phyloP scores from a whole-genome alignment of 2,329 filamentous ascomycete genomes.

The Coniochaeta prunicola region DNA sequence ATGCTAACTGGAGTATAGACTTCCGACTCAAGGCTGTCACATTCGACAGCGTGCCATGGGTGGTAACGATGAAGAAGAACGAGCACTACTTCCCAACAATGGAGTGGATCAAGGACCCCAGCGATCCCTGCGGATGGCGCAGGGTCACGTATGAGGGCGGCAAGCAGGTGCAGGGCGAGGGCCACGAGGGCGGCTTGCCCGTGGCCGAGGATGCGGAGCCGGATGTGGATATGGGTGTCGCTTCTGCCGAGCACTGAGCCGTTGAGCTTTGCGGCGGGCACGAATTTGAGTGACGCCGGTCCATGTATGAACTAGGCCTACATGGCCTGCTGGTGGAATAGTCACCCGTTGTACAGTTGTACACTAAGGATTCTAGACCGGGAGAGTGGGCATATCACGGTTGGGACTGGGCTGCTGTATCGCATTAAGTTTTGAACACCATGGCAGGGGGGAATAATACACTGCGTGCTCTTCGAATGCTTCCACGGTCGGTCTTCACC shows the following conservation, averaged over 20 bases:
- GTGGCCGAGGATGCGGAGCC: slow-evolving; percentile 34
- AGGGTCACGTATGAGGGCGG: slow-evolving; percentile 55
- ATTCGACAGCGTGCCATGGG: slow-evolving; percentile 97
- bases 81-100: slow-evolving; percentile 84
- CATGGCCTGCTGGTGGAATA: background rate
- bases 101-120: slow-evolving; percentile 59
- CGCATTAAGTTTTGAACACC: background rate
- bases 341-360: background rate
- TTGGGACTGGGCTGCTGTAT: background rate
- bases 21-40: slow-evolving; percentile 97
- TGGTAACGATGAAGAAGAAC: slow-evolving; percentile 99
- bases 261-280: background rate
- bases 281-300: background rate
- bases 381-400: background rate
- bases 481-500: no score
- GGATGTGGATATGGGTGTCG: slow-evolving; percentile 20
- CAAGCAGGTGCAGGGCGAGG: slow-evolving; percentile 46
- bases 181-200: slow-evolving; percentile 38
- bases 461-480: no score
- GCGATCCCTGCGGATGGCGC: slow-evolving; percentile 54
- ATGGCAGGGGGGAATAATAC: no score
- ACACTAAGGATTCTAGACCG: background rate
- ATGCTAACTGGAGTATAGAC: slow-evolving; percentile 41
- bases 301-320: background rate
- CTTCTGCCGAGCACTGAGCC: background rate